A percentile compares a stretch with the other conserved stretches of the same genome.
These are phyloP conservation scores for Arachis monticola DNA, from an alignment of 331 rosid genomes.

Conservation along the genomic window DNA sequence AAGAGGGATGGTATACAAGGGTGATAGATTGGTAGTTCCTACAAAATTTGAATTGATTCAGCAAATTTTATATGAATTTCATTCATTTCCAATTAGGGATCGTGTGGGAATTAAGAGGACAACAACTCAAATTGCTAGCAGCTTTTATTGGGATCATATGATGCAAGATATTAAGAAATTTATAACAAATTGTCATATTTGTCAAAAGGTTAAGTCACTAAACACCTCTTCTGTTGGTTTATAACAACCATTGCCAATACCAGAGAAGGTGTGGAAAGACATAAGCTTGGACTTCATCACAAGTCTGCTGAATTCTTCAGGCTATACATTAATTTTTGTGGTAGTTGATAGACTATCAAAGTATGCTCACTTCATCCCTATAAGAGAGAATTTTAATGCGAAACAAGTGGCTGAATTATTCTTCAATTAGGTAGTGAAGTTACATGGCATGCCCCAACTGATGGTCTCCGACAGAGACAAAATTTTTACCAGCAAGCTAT, in stretches of 20 bases:
- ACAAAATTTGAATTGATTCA: too few relatives aligned
- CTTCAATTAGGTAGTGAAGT: neutral
- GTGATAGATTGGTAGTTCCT: too few relatives aligned
- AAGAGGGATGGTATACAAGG: too few relatives aligned
- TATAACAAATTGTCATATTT: too few relatives aligned
- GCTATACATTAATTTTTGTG: neutral
- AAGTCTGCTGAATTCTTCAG: too few relatives aligned
- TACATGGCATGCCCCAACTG: neutral
- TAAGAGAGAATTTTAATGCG: neutral
- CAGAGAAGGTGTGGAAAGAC: neutral
- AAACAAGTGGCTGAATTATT: neutral
- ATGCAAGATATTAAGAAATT: too few relatives aligned
- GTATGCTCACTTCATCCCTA: neutral
- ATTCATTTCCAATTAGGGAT: neutral
- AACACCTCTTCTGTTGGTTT: too few relatives aligned
- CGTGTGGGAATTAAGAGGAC: neutral
- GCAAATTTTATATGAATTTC: neutral
- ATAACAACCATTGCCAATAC: neutral
- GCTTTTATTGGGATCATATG: too few relatives aligned
- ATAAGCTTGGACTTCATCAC: neutral
- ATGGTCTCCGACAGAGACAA: neutral
- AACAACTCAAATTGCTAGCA: neutral
- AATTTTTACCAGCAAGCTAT: too few relatives aligned
- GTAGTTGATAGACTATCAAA: neutral
- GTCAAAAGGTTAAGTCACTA: too few relatives aligned